Base-by-base conservation (phyloP, 805 yeast species). In the Ogataea naganishii region DNA sequence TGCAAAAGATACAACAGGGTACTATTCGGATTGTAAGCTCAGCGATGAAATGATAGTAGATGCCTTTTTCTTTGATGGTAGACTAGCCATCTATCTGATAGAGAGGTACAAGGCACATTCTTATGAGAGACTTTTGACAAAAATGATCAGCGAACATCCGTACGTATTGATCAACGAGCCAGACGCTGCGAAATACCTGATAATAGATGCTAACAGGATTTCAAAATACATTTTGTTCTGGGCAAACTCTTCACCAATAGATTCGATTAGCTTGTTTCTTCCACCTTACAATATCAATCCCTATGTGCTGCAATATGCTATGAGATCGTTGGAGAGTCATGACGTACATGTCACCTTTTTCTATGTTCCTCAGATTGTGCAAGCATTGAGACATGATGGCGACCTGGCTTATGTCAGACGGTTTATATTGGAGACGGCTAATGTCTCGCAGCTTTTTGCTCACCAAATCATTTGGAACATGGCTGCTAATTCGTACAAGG, bases 401-500 rank as follows among this genome's bases (percentile, higher is more conserved):
- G 56, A 56, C 8, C 62, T 72, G 26, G 97, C 96, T 1, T 88
- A 85, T 44, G 94, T 89, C 26, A 85, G 83, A 43, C 69, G 85
- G 43, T 84, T 82, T 49, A 86, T 92, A 39, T 59, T 89, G 33
- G 97, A 92, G 51, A 84, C 96, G 1, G 96, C 95, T 2, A 77
- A 80, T 48, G 83, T 86, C 10, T 79, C 92, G 17, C 94, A 83
- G 41, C 62, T 89, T 38, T 92, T 92, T 64, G 88, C 97, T 0
- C 99, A 92, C 55, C 99, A 92, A 56, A 88, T 92, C 40, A 85
- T 92, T 32, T 92, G 99, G 99, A 92, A 92, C 48, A 85, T 92
- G 82, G 58, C 80, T 46, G 97, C 99, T 1, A 92, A 94, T 49
- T 74, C 86, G 38, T 92, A 72, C 56, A 80, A 79, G 43, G 96